phyloP scores from a whole-genome alignment of 1,139 yeast genomes.

The Debaryomyces sp. region DNA sequence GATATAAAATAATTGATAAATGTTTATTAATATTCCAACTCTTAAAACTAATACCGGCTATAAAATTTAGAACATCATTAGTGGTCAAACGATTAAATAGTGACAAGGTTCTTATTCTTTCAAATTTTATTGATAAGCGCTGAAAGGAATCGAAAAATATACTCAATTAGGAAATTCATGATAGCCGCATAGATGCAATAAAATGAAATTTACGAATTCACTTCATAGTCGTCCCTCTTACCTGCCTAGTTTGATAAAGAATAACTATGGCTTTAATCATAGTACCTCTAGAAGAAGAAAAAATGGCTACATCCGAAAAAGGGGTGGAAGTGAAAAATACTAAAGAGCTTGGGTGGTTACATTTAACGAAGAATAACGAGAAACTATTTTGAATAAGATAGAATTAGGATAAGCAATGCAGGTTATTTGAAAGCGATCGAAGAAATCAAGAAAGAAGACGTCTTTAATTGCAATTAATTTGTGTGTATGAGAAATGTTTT shows the following conservation, averaged over 20 bases:
- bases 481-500: conserved; percentile 31
- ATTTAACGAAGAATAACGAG: conserved; percentile 4
- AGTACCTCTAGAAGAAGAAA: too few relatives aligned
- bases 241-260: too few relatives aligned
- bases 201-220: background rate
- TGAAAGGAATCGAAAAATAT: background rate
- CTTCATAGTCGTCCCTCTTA: too few relatives aligned
- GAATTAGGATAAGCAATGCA: conserved; percentile 38
- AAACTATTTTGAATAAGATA: conserved; percentile 27
- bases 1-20: background rate
- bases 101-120: background rate
- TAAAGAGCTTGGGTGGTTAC: background rate
- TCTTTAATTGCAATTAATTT: conserved; percentile 24
- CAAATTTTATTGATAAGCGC: background rate
- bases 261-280: too few relatives aligned
- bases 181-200: background rate
- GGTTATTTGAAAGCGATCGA: conserved; percentile 49
- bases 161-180: background rate
- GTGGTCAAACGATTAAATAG: background rate
- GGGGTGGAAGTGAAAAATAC: background rate
- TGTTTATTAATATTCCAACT: background rate
- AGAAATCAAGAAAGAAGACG: conserved; percentile 37
- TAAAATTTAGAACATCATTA: background rate
- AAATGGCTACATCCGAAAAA: too few relatives aligned
- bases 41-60: background rate